Percentiles rank a stretch among this genome's conserved stretches.
These are phyloP conservation scores for Talaromyces pinophilus DNA, from an alignment of 2,329 filamentous ascomycete genomes.

Conservation along the genomic window DNA sequence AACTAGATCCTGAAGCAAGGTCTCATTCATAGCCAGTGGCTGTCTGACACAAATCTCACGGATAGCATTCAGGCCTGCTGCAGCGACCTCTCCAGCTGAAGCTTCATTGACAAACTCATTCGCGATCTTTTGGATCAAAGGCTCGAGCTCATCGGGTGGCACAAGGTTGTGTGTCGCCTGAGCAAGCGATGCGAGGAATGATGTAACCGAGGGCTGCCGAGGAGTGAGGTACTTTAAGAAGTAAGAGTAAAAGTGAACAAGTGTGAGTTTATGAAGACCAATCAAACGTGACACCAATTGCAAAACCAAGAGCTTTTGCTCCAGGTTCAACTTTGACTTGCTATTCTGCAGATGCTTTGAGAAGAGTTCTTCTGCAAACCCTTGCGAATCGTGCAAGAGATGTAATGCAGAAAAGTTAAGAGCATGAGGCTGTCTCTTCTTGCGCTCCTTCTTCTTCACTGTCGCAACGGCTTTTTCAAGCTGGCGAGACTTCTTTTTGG, in stretches of 20 bases:
- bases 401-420: conserved; percentile 97
- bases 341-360: conserved; percentile 85
- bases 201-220: conserved; percentile 84
- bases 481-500: conserved; percentile 77
- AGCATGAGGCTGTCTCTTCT: conserved; percentile 82
- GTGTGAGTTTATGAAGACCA: conserved; percentile 86
- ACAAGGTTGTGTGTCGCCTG: conserved; percentile 90
- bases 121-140: conserved; percentile 89
- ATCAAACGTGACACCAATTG: conserved; percentile 89
- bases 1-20: conserved; percentile 90
- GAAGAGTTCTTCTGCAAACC: conserved; percentile 87
- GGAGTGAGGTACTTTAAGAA: conserved; percentile 91
- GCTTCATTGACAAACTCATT: conserved; percentile 98
- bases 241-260: conserved; percentile 92
- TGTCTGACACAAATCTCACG: conserved; percentile 91
- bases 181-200: conserved; percentile 86
- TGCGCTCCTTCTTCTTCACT: conserved; percentile 78
- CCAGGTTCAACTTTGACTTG: conserved; percentile 80
- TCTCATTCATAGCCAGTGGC: conserved; percentile 94
- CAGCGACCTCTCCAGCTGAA: conserved; percentile 83
- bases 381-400: conserved; percentile 89
- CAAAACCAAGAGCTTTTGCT: conserved; percentile 85
- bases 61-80: conserved; percentile 91
- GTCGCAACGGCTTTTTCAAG: conserved; percentile 80
- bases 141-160: conserved; percentile 88